phyloP scores from a whole-genome alignment of 1,284 basidiomycete genomes.

The Phellopilus nigrolimitatus region DNA sequence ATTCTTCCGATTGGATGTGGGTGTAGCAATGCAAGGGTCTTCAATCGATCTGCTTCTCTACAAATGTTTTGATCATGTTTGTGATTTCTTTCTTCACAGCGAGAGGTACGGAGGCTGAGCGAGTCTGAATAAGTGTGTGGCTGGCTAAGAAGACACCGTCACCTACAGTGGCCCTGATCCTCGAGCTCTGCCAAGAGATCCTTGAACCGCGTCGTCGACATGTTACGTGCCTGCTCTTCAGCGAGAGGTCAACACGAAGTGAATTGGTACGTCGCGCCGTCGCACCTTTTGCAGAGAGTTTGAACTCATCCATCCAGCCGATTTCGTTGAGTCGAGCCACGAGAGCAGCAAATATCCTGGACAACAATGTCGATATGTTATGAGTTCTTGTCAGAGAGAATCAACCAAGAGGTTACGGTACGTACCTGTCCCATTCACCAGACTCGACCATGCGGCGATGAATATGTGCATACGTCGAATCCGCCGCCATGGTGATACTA shows the following conservation, averaged over 20 bases:
- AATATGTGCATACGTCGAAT: conserved; percentile 47
- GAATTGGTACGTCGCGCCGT: not conserved
- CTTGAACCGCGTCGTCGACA: conserved; percentile 45
- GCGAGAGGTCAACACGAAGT: not conserved
- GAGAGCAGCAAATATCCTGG: conserved; percentile 21
- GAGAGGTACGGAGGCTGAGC: conserved; percentile 21
- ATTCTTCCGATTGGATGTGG: no score
- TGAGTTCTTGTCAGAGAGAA: no score
- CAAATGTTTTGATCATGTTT: conserved; percentile 20
- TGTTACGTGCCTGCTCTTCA: conserved; percentile 39
- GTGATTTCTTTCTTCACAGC: conserved; percentile 22
- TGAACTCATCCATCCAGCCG: conserved; percentile 23
- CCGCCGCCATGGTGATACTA: conserved; percentile 20
- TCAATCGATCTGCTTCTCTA: conserved; percentile 24
- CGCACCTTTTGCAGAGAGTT: conserved; percentile 21
- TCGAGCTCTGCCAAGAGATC: conserved; percentile 22
- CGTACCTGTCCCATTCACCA: conserved; percentile 63
- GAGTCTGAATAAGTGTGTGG: conserved; percentile 23
- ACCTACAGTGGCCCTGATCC: conserved; percentile 19
- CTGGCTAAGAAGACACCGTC: conserved; percentile 33
- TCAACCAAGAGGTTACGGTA: not conserved
- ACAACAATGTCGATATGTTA: no score
- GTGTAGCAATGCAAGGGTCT: no score
- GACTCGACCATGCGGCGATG: conserved; percentile 53
- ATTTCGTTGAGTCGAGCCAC: conserved; percentile 18